A percentile compares a stretch with the other conserved stretches of the same genome.
These are phyloP conservation scores for Pyrenophora teres DNA, from an alignment of 2,329 filamentous ascomycete genomes.

Conservation along the genomic window DNA sequence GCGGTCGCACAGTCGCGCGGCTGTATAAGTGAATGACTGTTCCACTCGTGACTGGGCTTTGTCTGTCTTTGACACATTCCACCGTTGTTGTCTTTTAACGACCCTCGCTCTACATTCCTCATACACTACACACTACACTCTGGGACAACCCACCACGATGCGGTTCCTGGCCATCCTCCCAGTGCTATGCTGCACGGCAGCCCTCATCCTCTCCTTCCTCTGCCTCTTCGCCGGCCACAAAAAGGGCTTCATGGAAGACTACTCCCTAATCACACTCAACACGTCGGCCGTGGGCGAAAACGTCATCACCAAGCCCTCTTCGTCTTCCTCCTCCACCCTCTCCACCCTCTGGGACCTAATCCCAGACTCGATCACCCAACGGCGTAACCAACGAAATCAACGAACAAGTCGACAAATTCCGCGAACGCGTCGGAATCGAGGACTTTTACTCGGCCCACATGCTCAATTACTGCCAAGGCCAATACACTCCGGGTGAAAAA, in stretches of 20 bases:
- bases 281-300: constrained; percentile 59
- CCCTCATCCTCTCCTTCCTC: constrained; percentile 63
- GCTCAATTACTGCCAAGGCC: constrained; percentile 63
- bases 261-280: constrained; percentile 64
- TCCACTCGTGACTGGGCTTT: neutral
- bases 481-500: constrained; percentile 51
- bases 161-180: constrained; percentile 57
- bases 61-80: neutral
- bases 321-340: constrained; percentile 29
- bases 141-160: constrained; percentile 41
- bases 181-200: constrained; percentile 55
- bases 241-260: constrained; percentile 60
- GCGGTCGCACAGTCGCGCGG: constrained; percentile 2
- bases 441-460: constrained; percentile 67
- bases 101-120: neutral
- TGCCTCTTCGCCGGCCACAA: constrained; percentile 66
- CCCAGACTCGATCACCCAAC: constrained; percentile 43
- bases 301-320: constrained; percentile 33
- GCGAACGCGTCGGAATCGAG: constrained; percentile 57
- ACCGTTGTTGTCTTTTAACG: constrained; percentile 7
- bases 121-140: too few relatives aligned
- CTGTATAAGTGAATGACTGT: constrained; percentile 12
- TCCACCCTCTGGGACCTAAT: constrained; percentile 43
- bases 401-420: constrained; percentile 52
- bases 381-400: constrained; percentile 38